Evolutionary conservation across 257 asterid genomes (phyloP), one percentile per base, ranked within the genome.

Genomic region (Solanum sejunctum): DNA sequence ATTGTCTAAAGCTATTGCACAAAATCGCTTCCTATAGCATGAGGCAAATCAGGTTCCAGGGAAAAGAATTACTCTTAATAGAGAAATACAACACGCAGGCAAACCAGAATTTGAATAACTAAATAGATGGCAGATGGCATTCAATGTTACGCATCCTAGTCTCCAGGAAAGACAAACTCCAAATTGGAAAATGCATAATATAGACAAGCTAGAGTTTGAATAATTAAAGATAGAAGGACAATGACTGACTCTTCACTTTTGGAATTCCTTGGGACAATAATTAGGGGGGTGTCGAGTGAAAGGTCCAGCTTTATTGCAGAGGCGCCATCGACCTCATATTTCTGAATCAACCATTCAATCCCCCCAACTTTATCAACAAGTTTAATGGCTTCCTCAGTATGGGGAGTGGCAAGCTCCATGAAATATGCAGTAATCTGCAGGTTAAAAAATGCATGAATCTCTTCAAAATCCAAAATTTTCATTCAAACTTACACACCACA

Each of bases 321-420:
- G 83, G 98, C 98, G 71, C 99, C 99, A 89, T 97, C 99, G 36
- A 97, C 92, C 94, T 97, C 99, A 80, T 95, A 92, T 86, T 97
- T 97, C 90, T 93, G 94, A 88, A 95, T 97, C 92, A 95, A 91
- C 99, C 99, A 95, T 89, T 97, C 99, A 83, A 97, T 95, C 85
- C 98, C 99, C 86, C 98, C 98, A 13, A 97, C 98, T 90, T 97
- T 97, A 91, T 97, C 99, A 84, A 97, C 98, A 85, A 97, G 94
- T 86, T 94, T 89, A 84, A 97, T 93, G 82, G 96, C 99, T 91
- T 97, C 99, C 89, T 95, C 99, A 41, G 99, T 90, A 87, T 89
- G 96, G 52, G 99, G 99, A 70, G 99, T 90, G 83, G 99, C 99
- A 89, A 97, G 98, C 89, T 91, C 99, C 98, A 97, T 92, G 83